phyloP scores from a whole-genome alignment of 2,329 filamentous ascomycete species.

The Paecilomyces dactylethromorphus region DNA sequence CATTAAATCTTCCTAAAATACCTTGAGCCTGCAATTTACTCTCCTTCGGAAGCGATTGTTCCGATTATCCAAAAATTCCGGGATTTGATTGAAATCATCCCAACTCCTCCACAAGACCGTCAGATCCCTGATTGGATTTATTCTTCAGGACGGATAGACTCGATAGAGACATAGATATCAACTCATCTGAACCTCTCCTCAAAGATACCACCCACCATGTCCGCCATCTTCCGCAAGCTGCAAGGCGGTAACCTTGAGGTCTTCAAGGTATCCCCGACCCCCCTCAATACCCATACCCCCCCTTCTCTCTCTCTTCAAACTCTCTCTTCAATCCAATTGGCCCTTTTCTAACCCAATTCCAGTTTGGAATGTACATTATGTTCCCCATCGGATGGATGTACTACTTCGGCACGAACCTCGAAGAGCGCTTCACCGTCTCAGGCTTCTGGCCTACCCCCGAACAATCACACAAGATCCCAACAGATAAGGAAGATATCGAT shows the following conservation, averaged over 20 bases:
- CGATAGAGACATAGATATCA: not conserved
- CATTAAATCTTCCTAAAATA: too few relatives aligned
- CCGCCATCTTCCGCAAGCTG: conserved; percentile 48
- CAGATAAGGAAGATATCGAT: conserved; percentile 57
- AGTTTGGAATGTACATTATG: conserved; percentile 99
- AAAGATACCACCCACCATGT: conserved; percentile 21
- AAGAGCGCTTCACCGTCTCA: conserved; percentile 78
- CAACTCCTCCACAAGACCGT: too few relatives aligned
- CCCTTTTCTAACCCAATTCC: not conserved
- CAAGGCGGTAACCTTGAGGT: conserved; percentile 87
- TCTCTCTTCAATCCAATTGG: conserved; percentile 1
- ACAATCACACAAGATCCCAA: conserved; percentile 48
- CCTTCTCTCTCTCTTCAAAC: not conserved
- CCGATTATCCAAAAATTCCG: too few relatives aligned
- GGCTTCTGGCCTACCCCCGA: conserved; percentile 83
- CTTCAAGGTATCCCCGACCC: conserved; percentile 64
- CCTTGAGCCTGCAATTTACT: too few relatives aligned
- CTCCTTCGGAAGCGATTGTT: too few relatives aligned
- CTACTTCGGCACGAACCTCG: conserved; percentile 98
- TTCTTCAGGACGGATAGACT: not conserved
- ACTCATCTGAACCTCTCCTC: not conserved
- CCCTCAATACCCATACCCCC: conserved; percentile 1
- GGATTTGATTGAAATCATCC: too few relatives aligned
- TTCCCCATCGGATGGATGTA: conserved; percentile 99
- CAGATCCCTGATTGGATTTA: not conserved